These are phyloP conservation scores for Barnettozyma populi DNA, from an alignment of 805 yeast genomes.

Conservation along the genomic window DNA sequence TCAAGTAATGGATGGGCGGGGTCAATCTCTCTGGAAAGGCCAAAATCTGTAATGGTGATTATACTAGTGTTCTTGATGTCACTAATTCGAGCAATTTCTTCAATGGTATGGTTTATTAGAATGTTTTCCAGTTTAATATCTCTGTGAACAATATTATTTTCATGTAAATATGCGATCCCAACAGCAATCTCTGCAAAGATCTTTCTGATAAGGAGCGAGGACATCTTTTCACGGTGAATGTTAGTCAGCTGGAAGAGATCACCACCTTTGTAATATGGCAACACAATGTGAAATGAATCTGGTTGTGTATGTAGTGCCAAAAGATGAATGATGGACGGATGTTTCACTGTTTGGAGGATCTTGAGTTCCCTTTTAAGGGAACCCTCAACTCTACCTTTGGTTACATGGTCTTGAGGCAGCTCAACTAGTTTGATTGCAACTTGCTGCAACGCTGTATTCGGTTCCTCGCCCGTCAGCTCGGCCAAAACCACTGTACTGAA, in stretches of 20 bases:
- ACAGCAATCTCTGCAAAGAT: slow-evolving; percentile 64
- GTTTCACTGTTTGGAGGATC: slow-evolving; percentile 49
- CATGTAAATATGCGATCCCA: slow-evolving; percentile 72
- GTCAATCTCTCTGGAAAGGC: slow-evolving; percentile 69
- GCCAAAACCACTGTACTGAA: slow-evolving; percentile 62
- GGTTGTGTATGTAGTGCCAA: slow-evolving; percentile 38
- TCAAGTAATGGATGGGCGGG: slow-evolving; percentile 58
- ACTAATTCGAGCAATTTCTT: slow-evolving; percentile 21
- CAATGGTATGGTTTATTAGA: slow-evolving; percentile 39
- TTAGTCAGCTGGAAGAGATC: slow-evolving; percentile 67
- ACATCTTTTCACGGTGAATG: slow-evolving; percentile 35
- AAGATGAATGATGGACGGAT: slow-evolving; percentile 66
- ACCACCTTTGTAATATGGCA: slow-evolving; percentile 82
- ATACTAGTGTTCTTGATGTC: slow-evolving; percentile 28
- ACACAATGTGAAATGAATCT: slow-evolving; percentile 41
- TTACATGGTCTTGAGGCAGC: slow-evolving; percentile 35
- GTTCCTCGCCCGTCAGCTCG: slow-evolving; percentile 17
- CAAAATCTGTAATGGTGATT: slow-evolving; percentile 79
- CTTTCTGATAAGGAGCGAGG: slow-evolving; percentile 47
- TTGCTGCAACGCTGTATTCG: slow-evolving; percentile 6
- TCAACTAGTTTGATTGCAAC: slow-evolving; percentile 72
- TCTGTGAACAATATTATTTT: slow-evolving; percentile 55
- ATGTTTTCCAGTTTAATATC: slow-evolving; percentile 89
- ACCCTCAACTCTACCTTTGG: slow-evolving; percentile 49
- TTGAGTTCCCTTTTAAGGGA: slow-evolving; percentile 70